A percentile compares a stretch with the other conserved stretches of the same genome.
phyloP scores from a whole-genome alignment of 768 basidiomycete genomes.

The Harrya chromipes region DNA sequence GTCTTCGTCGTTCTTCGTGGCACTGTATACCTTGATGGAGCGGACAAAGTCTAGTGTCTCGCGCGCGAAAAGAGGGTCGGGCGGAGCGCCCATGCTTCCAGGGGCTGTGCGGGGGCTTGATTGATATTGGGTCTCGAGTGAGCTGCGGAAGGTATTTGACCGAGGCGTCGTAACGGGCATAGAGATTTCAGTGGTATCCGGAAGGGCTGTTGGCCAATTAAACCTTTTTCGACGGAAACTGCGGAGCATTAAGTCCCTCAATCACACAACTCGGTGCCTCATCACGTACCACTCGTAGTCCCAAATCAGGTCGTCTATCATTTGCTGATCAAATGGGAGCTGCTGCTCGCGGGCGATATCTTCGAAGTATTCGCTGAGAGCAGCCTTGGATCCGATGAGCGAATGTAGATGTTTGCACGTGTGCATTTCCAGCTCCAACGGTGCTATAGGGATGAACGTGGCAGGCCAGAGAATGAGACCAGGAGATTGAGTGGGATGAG shows the following conservation, averaged over 20 bases:
- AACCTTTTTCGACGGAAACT: conserved; percentile 69
- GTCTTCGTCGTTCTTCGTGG: conserved; percentile 40
- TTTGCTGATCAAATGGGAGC: conserved; percentile 17
- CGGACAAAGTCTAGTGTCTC: conserved; percentile 50
- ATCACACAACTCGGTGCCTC: neutral
- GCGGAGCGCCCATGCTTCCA: conserved; percentile 15
- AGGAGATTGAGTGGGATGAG: conserved; percentile 48
- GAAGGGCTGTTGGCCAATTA: conserved; percentile 58
- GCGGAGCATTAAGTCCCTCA: conserved; percentile 8
- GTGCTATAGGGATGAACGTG: conserved; percentile 55
- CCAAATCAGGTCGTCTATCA: conserved; percentile 31
- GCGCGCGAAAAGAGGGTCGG: conserved; percentile 26
- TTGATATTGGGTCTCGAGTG: conserved; percentile 13
- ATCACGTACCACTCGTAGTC: conserved; percentile 35
- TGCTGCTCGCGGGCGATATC: conserved; percentile 30
- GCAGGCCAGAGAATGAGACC: conserved; percentile 60
- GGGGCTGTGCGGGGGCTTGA: conserved; percentile 7
- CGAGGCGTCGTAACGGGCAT: conserved; percentile 21
- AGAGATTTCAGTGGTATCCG: conserved; percentile 29
- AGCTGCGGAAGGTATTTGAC: conserved; percentile 17
- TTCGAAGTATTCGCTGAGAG: conserved; percentile 48
- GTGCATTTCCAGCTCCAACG: conserved; percentile 70
- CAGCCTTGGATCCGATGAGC: conserved; percentile 58
- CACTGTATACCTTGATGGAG: conserved; percentile 50
- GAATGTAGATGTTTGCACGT: conserved; percentile 67